Conservation (phyloP, 768 basidiomycete species). For the Zangia roseola region DNA sequence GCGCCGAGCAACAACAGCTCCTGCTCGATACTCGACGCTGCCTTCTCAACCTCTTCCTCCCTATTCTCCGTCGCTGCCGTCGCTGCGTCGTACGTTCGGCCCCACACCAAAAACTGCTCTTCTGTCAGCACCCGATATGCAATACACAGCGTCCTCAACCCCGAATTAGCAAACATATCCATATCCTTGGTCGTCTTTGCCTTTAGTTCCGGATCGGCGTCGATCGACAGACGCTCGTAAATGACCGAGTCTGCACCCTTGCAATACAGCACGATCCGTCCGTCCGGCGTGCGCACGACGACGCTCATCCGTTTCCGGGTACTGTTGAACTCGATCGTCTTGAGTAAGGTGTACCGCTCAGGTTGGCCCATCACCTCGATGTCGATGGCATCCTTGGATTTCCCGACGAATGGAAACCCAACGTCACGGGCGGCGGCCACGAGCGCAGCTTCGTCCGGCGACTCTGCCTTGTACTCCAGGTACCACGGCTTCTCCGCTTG, state of each 20-base stretch:
- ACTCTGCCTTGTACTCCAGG: slow-evolving; percentile 93
- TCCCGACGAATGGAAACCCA: slow-evolving; percentile 86
- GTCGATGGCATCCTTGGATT: slow-evolving; percentile 71
- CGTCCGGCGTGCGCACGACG: slow-evolving; percentile 81
- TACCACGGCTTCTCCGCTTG: slow-evolving; percentile 56
- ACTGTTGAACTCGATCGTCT: slow-evolving; percentile 90
- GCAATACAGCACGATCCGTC: slow-evolving; percentile 80
- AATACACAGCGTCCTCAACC: slow-evolving; percentile 88
- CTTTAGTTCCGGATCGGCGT: slow-evolving; percentile 74
- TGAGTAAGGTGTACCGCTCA: slow-evolving; percentile 77
- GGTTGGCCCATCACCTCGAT: slow-evolving; percentile 90
- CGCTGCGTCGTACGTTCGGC: slow-evolving; percentile 79
- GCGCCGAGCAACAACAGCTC: slow-evolving; percentile 85
- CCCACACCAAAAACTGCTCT: slow-evolving; percentile 84
- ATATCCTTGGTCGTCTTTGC: slow-evolving; percentile 81
- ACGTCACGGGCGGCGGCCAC: slow-evolving; percentile 90
- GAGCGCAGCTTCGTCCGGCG: slow-evolving; percentile 92
- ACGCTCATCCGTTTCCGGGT: slow-evolving; percentile 96
- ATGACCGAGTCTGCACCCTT: slow-evolving; percentile 98
- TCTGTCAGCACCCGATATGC: slow-evolving; percentile 77
- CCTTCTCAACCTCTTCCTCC: slow-evolving; percentile 90
- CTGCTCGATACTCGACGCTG: slow-evolving; percentile 81
- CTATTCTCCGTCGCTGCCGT: slow-evolving; percentile 70
- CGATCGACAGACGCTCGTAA: slow-evolving; percentile 76
- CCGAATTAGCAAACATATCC: slow-evolving; percentile 91